Conservation (phyloP, 805 yeast genomes). For the Hanseniaspora valbyensis region DNA sequence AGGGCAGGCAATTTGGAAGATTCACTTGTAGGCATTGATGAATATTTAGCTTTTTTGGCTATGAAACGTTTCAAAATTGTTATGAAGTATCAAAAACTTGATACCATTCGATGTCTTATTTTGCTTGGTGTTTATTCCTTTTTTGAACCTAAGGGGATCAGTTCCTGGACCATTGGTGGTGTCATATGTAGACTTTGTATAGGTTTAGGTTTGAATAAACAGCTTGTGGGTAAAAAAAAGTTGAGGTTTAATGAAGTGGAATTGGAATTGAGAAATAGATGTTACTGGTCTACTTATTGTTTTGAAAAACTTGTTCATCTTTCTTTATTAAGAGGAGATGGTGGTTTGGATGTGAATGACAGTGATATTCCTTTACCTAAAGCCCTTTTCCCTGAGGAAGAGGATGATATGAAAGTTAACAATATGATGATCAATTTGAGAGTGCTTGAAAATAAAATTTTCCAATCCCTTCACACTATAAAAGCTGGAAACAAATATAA, state of each 20-base stretch:
- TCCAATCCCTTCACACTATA: constrained; percentile 37
- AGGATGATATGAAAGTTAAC: constrained; percentile 33
- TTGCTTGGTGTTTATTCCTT: constrained; percentile 41
- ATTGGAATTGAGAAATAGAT: constrained; percentile 35
- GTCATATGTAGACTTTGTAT: constrained; percentile 36
- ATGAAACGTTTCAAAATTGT: constrained; percentile 33
- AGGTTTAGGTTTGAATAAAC: constrained; percentile 39
- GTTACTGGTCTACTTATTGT: constrained; percentile 41
- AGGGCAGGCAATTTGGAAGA: constrained; percentile 31
- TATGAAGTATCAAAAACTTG: constrained; percentile 32
- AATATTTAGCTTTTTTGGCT: constrained; percentile 34
- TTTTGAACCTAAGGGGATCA: constrained; percentile 39
- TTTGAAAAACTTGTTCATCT: constrained; percentile 40
- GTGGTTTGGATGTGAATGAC: constrained; percentile 40
- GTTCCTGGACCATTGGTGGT: constrained; percentile 45
- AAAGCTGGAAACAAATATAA: constrained; percentile 29
- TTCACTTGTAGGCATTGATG: constrained; percentile 32
- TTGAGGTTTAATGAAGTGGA: constrained; percentile 28
- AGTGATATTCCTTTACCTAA: constrained; percentile 37
- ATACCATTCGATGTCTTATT: constrained; percentile 34
- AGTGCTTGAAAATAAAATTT: constrained; percentile 38
- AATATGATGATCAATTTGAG: constrained; percentile 36
- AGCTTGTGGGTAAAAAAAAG: constrained; percentile 25
- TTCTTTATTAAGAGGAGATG: constrained; percentile 38
- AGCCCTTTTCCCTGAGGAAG: constrained; percentile 33